Evolutionary conservation across 495 filamentous ascomycete species (phyloP), one percentile per base, ranked within the genome.

Genomic region (Hypoxylon subgilvum): DNA sequence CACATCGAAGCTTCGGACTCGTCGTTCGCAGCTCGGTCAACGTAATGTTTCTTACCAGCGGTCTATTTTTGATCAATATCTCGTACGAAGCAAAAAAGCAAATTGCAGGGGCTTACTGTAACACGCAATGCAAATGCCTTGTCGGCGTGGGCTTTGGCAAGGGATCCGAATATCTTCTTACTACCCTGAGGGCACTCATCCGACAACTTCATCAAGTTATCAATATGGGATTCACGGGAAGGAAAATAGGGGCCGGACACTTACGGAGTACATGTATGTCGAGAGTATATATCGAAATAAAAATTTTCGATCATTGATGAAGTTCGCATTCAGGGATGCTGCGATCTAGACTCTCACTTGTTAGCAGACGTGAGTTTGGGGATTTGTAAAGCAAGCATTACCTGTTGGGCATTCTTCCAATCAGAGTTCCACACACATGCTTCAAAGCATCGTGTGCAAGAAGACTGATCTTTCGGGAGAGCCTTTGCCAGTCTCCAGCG

Each of bases 401-500:
- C 76, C 70, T 78, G 76, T 55, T 80, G 78, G 13, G 78, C 76
- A 61, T 73, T 76, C 41, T 74, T 72, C 49, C 78, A 74, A 42
- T 80, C 78, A 59, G 72, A 77, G 31, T 72, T 64, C 56, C 70
- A 71, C 32, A 80, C 57, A 51, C 78, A 80, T 5, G 69, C 47
- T 45, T 77, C 70, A 8, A 79, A 67, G 39, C 74, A 80, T 25
- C 67, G 63, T 2, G 66, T 40, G 4, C 71, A 66, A 13, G 66
- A 43, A 19, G 60, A 25, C 36, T 54, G 67, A 50, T 72, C 75
- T 52, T 71, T 75, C 18, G 76, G 73, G 27, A 71, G 56, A 17
- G 72, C 72, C 61, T 79, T 79, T 23, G 71, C 75, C 55, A 76
- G 69, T 28, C 72, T 67, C 16, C 56, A 61, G 10, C 76, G 69